Evolutionary conservation across 2,329 filamentous ascomycete species (phyloP).

Genomic region (Arthrobotrys iridis): DNA sequence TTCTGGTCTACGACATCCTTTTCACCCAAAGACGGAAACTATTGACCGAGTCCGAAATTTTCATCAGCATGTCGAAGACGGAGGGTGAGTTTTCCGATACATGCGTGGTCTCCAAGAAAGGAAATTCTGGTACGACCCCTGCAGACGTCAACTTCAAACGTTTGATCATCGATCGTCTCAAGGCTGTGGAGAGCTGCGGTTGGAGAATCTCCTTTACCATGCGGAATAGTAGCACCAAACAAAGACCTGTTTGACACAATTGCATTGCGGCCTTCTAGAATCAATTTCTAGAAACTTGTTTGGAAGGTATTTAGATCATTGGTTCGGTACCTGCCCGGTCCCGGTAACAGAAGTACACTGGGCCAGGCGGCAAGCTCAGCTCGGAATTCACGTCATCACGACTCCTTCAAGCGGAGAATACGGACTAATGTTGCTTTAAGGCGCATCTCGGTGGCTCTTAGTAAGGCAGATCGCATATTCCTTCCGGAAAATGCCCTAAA

Average conservation of each 20-base stretch:
- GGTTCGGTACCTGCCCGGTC: constrained; percentile 5
- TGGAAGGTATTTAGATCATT: constrained; percentile 23
- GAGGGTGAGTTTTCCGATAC: constrained; percentile 23
- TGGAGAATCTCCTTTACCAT: constrained; percentile 17
- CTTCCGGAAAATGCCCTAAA: constrained; percentile 22
- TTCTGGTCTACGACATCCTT: constrained; percentile 21
- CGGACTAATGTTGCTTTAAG: neutral
- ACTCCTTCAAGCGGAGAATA: neutral
- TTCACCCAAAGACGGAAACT: constrained; percentile 37
- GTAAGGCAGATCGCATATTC: constrained; percentile 39
- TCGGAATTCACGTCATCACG: constrained; percentile 7
- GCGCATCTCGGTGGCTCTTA: constrained; percentile 27
- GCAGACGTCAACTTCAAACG: constrained; percentile 51
- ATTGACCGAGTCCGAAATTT: constrained; percentile 36
- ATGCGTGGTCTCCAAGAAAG: constrained; percentile 5
- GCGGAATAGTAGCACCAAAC: constrained; percentile 26
- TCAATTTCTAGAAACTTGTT: constrained; percentile 33
- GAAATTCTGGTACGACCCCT: constrained; percentile 16
- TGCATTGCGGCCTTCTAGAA: constrained; percentile 22
- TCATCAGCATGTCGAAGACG: constrained; percentile 36
- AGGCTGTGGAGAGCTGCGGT: constrained; percentile 10
- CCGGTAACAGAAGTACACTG: constrained; percentile 5
- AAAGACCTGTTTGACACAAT: constrained; percentile 20
- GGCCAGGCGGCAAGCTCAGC: neutral
- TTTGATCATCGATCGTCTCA: constrained; percentile 39